phyloP scores from a whole-genome alignment of 1,139 yeast genomes.

The Pichia norvegensis region DNA sequence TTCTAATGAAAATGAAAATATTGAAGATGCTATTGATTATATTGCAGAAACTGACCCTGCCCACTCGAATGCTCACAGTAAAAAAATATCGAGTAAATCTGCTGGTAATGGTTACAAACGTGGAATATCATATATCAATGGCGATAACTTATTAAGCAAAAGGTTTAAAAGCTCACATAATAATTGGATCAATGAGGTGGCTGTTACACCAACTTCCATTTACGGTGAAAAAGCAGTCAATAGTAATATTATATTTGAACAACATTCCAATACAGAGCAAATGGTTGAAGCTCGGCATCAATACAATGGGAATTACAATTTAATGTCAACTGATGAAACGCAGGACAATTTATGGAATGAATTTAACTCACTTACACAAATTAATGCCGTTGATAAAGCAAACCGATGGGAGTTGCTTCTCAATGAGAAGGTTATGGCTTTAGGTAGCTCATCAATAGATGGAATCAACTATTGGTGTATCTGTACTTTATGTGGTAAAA shows the following conservation, averaged over 20 bases:
- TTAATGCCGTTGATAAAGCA: conserved; percentile 10
- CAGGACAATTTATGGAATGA: conserved; percentile 17
- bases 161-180: conserved; percentile 21
- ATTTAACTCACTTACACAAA: conserved; percentile 18
- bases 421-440: conserved; percentile 21
- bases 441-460: conserved; percentile 18
- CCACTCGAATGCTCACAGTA: conserved; percentile 2
- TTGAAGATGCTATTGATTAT: conserved; percentile 26
- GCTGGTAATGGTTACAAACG: conserved; percentile 9
- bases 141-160: conserved; percentile 9
- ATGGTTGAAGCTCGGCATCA: conserved; percentile 23
- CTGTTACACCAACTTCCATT: conserved; percentile 21
- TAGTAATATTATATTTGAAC: conserved; percentile 20
- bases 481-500: conserved; percentile 62
- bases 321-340: conserved; percentile 11
- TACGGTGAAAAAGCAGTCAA: conserved; percentile 24
- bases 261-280: conserved; percentile 15
- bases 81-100: neutral
- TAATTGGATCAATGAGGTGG: conserved; percentile 19
- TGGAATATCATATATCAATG: neutral
- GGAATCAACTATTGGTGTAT: conserved; percentile 39
- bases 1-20: conserved; percentile 15
- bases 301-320: conserved; percentile 14
- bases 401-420: conserved; percentile 18
- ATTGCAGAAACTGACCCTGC: conserved; percentile 23